A percentile compares a stretch with the other conserved stretches of the same genome.
Conservation (phyloP, 2,329 filamentous ascomycete genomes). For the Graphilbum ipis-grandicollis region DNA sequence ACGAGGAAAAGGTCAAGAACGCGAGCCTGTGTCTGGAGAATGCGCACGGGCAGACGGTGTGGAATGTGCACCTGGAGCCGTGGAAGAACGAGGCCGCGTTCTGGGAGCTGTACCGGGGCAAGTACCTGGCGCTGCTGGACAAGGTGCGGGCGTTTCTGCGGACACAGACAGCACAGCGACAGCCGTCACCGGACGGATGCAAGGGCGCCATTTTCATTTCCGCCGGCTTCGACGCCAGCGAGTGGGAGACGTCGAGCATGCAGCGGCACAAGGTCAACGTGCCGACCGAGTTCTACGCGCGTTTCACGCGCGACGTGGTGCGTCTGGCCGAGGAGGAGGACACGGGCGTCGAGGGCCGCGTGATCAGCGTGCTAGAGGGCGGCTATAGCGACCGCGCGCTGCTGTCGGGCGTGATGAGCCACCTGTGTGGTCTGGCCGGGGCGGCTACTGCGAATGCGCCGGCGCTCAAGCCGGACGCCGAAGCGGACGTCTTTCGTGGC, state of each 20-base stretch:
- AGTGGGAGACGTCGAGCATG: constrained; percentile 86
- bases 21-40: constrained; percentile 90
- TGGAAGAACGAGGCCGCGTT: constrained; percentile 77
- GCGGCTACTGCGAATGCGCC: constrained; percentile 19
- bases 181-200: background rate
- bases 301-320: constrained; percentile 73
- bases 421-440: constrained; percentile 66
- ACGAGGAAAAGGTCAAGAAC: constrained; percentile 81
- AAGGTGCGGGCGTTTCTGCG: constrained; percentile 68
- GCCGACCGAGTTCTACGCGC: constrained; percentile 89
- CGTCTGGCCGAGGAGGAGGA: constrained; percentile 65
- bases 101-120: constrained; percentile 70
- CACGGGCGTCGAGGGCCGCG: constrained; percentile 59
- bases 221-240: constrained; percentile 90
- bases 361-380: constrained; percentile 88
- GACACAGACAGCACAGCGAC: constrained; percentile 43
- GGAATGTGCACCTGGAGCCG: constrained; percentile 85
- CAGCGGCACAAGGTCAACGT: constrained; percentile 92
- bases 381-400: constrained; percentile 90
- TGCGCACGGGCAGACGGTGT: constrained; percentile 82
- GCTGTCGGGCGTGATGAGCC: constrained; percentile 74
- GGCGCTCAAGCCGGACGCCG: constrained; percentile 5
- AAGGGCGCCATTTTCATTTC: constrained; percentile 88
- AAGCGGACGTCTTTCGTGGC: constrained; percentile 15
- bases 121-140: constrained; percentile 59